Conservation (phyloP, 23 red algal species). For the Agarophyton chilense region DNA sequence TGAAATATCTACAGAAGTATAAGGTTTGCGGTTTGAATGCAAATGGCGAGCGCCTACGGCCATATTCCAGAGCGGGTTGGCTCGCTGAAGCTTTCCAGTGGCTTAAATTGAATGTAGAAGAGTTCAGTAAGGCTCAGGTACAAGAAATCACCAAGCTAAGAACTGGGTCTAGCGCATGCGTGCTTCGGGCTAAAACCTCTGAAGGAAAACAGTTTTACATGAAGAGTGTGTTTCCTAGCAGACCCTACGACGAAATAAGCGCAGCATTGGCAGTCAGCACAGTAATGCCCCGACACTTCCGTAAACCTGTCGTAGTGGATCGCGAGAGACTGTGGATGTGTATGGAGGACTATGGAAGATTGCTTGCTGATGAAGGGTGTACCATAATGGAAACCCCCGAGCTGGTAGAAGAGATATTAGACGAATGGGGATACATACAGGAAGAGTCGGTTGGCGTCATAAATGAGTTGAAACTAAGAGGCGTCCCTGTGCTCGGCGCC, state of each 20-base stretch:
- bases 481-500: constrained; percentile 7
- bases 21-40: not conserved
- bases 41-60: not conserved
- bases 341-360: constrained; percentile 3
- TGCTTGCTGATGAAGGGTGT: not conserved
- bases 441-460: not conserved
- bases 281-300: constrained; percentile 2
- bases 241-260: not conserved
- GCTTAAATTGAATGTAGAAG: not conserved
- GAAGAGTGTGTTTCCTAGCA: not conserved
- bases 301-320: not conserved
- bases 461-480: not conserved
- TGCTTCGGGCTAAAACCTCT: not conserved
- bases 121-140: not conserved
- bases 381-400: not conserved
- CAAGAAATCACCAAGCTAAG: not conserved
- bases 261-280: not conserved
- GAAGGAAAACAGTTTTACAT: not conserved
- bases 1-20: not conserved
- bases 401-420: not conserved
- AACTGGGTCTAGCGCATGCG: not conserved
- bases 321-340: not conserved
- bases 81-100: not conserved
- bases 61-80: not conserved
- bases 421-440: constrained; percentile 14